phyloP scores from a whole-genome alignment of 768 basidiomycete species.

The Daedalea quercina region DNA sequence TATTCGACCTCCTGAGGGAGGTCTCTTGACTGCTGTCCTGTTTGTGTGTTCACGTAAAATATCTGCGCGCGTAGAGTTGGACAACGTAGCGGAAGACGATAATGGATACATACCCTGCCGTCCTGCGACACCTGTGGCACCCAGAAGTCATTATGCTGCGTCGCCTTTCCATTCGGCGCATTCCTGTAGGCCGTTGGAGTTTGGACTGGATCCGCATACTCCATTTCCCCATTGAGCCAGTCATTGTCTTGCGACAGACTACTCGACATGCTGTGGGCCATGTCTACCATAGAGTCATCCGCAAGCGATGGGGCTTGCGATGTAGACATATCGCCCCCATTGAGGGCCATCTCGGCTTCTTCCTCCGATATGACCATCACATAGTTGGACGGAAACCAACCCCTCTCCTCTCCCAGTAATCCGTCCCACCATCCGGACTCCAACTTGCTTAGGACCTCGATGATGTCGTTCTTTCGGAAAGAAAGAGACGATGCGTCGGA shows the following conservation, averaged over 20 bases:
- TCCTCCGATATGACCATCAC: slow-evolving; percentile 73
- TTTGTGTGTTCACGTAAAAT: slow-evolving; percentile 90
- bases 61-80: slow-evolving; percentile 47
- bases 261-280: slow-evolving; percentile 42
- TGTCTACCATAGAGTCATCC: slow-evolving; percentile 35
- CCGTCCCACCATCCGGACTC: slow-evolving; percentile 99
- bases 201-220: slow-evolving; percentile 17
- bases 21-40: slow-evolving; percentile 76
- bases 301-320: slow-evolving; percentile 11
- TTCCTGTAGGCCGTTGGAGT: slow-evolving; percentile 3
- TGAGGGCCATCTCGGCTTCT: slow-evolving; percentile 65
- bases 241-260: slow-evolving; percentile 42
- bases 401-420: slow-evolving; percentile 78
- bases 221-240: slow-evolving; percentile 47
- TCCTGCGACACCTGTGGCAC: slow-evolving; percentile 78
- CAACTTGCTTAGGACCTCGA: slow-evolving; percentile 87
- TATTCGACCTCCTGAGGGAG: slow-evolving; percentile 71
- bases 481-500: slow-evolving; percentile 84
- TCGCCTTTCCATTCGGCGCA: slow-evolving; percentile 17
- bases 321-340: slow-evolving; percentile 35
- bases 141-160: slow-evolving; percentile 77
- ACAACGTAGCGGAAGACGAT: neutral
- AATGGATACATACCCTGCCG: slow-evolving; percentile 59
- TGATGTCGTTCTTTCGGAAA: slow-evolving; percentile 82
- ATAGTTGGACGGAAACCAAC: slow-evolving; percentile 98